These are phyloP conservation scores for rapeseed (Brassica napus) DNA, from an alignment of 345 rosid genomes.

Conservation along the genomic window DNA sequence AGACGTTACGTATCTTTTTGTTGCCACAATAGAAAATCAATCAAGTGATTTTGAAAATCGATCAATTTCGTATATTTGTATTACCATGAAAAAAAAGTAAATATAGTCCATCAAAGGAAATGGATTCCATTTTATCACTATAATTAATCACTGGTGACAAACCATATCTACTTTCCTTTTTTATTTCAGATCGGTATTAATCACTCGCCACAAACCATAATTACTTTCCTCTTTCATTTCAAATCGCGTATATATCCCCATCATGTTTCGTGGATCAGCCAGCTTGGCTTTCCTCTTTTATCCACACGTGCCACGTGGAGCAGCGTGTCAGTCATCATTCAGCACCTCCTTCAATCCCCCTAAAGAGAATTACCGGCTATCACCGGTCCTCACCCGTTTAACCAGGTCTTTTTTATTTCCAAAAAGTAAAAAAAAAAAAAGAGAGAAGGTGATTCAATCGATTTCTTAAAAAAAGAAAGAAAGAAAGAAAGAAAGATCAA, in stretches of 20 bases:
- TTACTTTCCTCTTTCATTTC: neutral
- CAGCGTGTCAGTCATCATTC: slow-evolving; percentile 39
- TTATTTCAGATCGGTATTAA: neutral
- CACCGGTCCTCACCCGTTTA: slow-evolving; percentile 16
- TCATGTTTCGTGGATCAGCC: slow-evolving; percentile 16
- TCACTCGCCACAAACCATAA: neutral
- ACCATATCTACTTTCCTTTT: neutral
- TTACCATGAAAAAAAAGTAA: neutral
- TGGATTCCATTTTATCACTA: neutral
- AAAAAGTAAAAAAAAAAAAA: neutral
- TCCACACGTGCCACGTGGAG: slow-evolving; percentile 42
- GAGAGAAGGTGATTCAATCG: slow-evolving; percentile 6
- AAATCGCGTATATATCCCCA: neutral
- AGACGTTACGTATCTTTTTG: neutral
- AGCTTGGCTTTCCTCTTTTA: slow-evolving; percentile 33
- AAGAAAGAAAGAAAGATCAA: slow-evolving; percentile 1
- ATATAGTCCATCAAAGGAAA: neutral
- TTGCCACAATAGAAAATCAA: neutral
- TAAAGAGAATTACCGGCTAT: slow-evolving; percentile 23
- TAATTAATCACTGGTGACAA: neutral
- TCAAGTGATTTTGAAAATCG: slow-evolving; percentile 15
- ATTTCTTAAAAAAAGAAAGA: neutral
- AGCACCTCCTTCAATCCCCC: neutral
- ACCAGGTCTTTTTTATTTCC: neutral
- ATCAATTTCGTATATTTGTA: neutral